Conservation (phyloP, 768 basidiomycete genomes). For the Pleurotus platypus region DNA sequence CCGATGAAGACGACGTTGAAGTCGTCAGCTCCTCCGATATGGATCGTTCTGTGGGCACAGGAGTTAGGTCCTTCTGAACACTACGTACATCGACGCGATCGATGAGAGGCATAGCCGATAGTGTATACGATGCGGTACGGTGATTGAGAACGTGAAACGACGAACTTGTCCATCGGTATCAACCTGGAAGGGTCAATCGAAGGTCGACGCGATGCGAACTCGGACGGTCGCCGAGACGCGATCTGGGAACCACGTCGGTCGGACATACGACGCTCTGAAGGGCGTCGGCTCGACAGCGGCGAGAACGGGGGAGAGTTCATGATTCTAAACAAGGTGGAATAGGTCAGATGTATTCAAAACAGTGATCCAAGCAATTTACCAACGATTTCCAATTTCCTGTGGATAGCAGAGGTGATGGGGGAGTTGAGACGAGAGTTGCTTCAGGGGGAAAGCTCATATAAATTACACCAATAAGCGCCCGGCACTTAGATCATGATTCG, state of each 20-base stretch:
- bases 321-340: background rate
- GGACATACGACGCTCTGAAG: slow-evolving; percentile 37
- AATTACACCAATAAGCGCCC: background rate
- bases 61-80: background rate
- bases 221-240: slow-evolving; percentile 24
- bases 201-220: slow-evolving; percentile 54
- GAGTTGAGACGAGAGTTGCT: slow-evolving; percentile 10
- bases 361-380: background rate
- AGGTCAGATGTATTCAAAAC: too few species aligned
- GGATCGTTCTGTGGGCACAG: slow-evolving; percentile 33
- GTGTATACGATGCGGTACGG: background rate
- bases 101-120: slow-evolving; percentile 9
- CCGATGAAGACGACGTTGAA: slow-evolving; percentile 96
- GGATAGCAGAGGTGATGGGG: background rate
- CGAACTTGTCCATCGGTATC: slow-evolving; percentile 77
- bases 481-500: background rate
- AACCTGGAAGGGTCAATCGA: slow-evolving; percentile 80
- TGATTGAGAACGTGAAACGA: slow-evolving; percentile 9
- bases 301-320: slow-evolving; percentile 9
- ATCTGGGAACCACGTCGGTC: slow-evolving; percentile 49
- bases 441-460: background rate
- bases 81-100: slow-evolving; percentile 8
- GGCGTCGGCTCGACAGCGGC: slow-evolving; percentile 37
- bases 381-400: background rate
- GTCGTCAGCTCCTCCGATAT: slow-evolving; percentile 58